Evolutionary conservation across 2,329 filamentous ascomycete species (phyloP).

Genomic region (Clarireedia paspali): DNA sequence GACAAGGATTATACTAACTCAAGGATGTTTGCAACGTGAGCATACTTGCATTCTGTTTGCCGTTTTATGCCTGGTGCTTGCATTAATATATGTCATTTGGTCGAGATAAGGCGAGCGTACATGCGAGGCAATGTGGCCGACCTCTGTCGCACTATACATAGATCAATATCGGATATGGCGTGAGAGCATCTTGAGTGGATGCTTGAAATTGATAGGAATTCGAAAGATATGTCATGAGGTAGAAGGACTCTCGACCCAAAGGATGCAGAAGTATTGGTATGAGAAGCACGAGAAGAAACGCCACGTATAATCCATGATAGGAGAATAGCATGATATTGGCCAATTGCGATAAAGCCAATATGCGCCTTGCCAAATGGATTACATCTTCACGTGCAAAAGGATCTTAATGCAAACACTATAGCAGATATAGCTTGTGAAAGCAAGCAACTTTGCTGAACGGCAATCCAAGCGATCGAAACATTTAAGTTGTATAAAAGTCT

Average conservation of each 20-base stretch:
- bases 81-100: constrained; percentile 10
- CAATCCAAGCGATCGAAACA: not conserved
- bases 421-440: not conserved
- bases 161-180: not conserved
- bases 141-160: constrained; percentile 60
- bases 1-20: constrained; percentile 46
- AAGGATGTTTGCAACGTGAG: constrained; percentile 66
- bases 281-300: no score
- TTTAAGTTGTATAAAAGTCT: not conserved
- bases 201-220: not conserved
- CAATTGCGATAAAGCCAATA: no score
- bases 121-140: constrained; percentile 60
- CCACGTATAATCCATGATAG: no score
- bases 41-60: constrained; percentile 69
- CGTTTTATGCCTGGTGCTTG: constrained; percentile 58
- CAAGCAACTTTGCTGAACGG: constrained; percentile 1
- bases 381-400: no score
- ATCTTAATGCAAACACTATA: not conserved
- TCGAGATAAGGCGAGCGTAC: constrained; percentile 34
- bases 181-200: not conserved
- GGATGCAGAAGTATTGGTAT: no score
- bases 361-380: no score
- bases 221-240: not conserved
- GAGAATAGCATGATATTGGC: no score
- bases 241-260: no score